A percentile compares a stretch with the other conserved stretches of the same genome.
Evolutionary conservation across 345 rosid species (phyloP).

Genomic region (Corchorus capsularis): DNA sequence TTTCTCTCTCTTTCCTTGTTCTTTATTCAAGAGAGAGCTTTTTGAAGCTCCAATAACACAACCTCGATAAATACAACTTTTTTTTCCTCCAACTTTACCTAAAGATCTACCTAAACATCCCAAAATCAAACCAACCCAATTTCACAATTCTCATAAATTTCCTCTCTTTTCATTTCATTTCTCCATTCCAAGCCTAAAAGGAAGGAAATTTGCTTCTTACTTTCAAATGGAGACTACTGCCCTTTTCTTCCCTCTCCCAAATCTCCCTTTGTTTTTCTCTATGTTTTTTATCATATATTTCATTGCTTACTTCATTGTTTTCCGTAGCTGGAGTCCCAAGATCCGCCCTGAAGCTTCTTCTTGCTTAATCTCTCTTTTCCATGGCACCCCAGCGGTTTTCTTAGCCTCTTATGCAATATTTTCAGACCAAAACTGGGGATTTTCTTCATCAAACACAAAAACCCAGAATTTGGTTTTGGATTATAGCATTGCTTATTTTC

Average conservation of each 20-base stretch:
- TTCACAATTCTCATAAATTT: neutral
- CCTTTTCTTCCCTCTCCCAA: constrained; percentile 36
- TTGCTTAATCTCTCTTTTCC: constrained; percentile 78
- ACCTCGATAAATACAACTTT: neutral
- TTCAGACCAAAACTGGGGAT: constrained; percentile 40
- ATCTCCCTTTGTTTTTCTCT: constrained; percentile 52
- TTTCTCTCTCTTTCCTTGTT: neutral
- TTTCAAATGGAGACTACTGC: constrained; percentile 25
- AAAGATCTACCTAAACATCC: neutral
- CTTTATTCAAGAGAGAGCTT: too few species aligned
- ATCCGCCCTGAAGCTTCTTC: constrained; percentile 80
- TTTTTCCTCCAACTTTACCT: neutral
- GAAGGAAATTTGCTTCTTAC: neutral
- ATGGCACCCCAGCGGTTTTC: constrained; percentile 82
- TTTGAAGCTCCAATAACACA: neutral
- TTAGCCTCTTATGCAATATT: constrained; percentile 57
- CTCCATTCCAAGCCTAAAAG: neutral
- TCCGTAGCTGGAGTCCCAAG: constrained; percentile 65
- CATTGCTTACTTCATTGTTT: constrained; percentile 54
- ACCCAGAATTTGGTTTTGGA: constrained; percentile 67
- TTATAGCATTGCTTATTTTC: constrained; percentile 77
- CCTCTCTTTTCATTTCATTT: neutral
- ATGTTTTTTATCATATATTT: constrained; percentile 59
- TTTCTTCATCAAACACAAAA: constrained; percentile 59
- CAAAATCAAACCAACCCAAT: neutral